Evolutionary conservation across 176 grass and related monocot species (phyloP).

Genomic region (Coix lacrymajobi): DNA sequence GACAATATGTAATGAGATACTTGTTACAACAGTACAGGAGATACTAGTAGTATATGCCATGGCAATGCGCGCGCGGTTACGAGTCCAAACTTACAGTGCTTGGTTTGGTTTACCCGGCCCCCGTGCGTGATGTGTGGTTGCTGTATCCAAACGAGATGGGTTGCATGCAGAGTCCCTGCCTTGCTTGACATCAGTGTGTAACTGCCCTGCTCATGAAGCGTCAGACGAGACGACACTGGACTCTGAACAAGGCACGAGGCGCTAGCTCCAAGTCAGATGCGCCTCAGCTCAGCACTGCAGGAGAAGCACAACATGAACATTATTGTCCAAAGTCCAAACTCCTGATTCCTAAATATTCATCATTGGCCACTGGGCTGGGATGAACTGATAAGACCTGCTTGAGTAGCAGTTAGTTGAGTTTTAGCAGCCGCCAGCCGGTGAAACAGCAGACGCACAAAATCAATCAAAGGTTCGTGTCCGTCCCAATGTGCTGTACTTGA

Average conservation of each 20-base stretch:
- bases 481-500: neutral
- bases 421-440: neutral
- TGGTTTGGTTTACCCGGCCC: neutral
- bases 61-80: neutral
- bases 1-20: too few species aligned
- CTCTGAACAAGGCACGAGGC: neutral
- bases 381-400: neutral
- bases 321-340: neutral
- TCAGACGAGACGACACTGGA: neutral
- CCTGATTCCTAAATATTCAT: neutral
- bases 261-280: constrained; percentile 10
- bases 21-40: neutral
- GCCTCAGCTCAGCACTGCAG: neutral
- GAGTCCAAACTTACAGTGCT: neutral
- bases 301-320: neutral
- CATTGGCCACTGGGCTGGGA: neutral
- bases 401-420: neutral
- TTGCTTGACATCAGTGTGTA: constrained; percentile 26
- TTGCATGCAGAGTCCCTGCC: constrained; percentile 27
- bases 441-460: neutral
- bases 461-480: neutral
- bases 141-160: neutral
- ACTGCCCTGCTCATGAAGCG: constrained; percentile 11
- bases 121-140: neutral
- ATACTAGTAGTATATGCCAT: neutral